phyloP scores from a whole-genome alignment of 441 rosid genomes.

The Aquilaria agallochum region DNA sequence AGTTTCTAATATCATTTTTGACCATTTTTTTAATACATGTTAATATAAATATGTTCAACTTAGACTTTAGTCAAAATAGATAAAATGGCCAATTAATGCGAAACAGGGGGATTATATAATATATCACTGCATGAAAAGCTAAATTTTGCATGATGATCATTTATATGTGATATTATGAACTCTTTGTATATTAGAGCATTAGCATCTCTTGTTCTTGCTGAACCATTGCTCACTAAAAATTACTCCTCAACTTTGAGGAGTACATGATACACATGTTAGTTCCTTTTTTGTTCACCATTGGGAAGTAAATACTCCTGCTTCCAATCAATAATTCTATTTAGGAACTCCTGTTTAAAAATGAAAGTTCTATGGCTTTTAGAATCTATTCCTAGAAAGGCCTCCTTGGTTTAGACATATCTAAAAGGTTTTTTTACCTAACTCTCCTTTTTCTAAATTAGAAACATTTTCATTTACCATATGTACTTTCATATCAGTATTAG shows the following conservation, averaged over 20 bases:
- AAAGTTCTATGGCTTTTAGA: slow-evolving; percentile 41
- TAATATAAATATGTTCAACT: no score
- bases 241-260: slow-evolving; percentile 37
- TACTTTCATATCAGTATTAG: slow-evolving; percentile 69
- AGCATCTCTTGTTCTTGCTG: slow-evolving; percentile 60
- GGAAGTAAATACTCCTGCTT: slow-evolving; percentile 43
- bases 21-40: no score
- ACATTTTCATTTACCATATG: slow-evolving; percentile 59
- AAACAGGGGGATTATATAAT: no score
- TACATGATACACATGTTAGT: slow-evolving; percentile 45
- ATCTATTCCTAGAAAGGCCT: slow-evolving; percentile 64
- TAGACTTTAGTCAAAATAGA: no score
- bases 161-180: no score
- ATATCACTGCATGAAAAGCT: no score
- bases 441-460: slow-evolving; percentile 54
- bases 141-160: no score
- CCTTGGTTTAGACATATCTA: slow-evolving; percentile 34
- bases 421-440: slow-evolving; percentile 47
- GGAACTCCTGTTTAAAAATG: slow-evolving; percentile 27
- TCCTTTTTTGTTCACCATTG: slow-evolving; percentile 74
- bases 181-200: slow-evolving; percentile 66
- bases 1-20: no score
- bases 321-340: slow-evolving; percentile 29
- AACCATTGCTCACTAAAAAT: slow-evolving; percentile 52
- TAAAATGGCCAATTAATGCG: no score